Evolutionary conservation across 2,329 filamentous ascomycete genomes (phyloP).

Genomic region (Drechslera avenae): DNA sequence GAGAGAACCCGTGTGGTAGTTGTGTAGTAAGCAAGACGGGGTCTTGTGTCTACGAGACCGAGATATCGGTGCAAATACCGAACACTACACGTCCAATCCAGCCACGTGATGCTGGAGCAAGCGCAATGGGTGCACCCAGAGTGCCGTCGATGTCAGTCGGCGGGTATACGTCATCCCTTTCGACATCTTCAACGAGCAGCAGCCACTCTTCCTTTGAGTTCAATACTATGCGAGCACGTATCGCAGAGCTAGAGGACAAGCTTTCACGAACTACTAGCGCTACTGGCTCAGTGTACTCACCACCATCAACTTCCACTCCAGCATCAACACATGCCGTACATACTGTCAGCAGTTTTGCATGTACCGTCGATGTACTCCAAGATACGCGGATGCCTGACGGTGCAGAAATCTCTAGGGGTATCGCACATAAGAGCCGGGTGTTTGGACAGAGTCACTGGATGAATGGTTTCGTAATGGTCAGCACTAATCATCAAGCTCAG

Average conservation of each 20-base stretch:
- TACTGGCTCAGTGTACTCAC: conserved; percentile 10
- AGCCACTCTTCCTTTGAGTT: conserved; percentile 37
- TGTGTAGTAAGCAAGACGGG: conserved; percentile 60
- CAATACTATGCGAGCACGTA: conserved; percentile 48
- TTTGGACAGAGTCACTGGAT: conserved; percentile 65
- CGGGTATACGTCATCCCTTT: background rate
- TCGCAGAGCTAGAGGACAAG: conserved; percentile 54
- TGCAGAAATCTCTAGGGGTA: conserved; percentile 47
- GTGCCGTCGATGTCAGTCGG: background rate
- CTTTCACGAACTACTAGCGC: conserved; percentile 17
- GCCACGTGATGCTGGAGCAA: background rate
- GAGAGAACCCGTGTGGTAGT: conserved; percentile 63
- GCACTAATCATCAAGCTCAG: conserved; percentile 9
- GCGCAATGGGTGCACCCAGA: background rate
- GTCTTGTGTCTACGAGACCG: conserved; percentile 57
- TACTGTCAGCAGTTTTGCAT: conserved; percentile 49
- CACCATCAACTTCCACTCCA: conserved; percentile 11
- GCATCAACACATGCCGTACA: conserved; percentile 41
- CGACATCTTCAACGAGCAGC: conserved; percentile 13
- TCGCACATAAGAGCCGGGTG: conserved; percentile 61
- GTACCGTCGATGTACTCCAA: conserved; percentile 52
- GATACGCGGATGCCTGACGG: conserved; percentile 45
- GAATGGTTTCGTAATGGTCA: conserved; percentile 55
- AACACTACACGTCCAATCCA: conserved; percentile 5
- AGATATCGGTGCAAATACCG: conserved; percentile 4